These are phyloP conservation scores for Arctium lappa DNA, from an alignment of 129 eudicot genomes.

Conservation along the genomic window DNA sequence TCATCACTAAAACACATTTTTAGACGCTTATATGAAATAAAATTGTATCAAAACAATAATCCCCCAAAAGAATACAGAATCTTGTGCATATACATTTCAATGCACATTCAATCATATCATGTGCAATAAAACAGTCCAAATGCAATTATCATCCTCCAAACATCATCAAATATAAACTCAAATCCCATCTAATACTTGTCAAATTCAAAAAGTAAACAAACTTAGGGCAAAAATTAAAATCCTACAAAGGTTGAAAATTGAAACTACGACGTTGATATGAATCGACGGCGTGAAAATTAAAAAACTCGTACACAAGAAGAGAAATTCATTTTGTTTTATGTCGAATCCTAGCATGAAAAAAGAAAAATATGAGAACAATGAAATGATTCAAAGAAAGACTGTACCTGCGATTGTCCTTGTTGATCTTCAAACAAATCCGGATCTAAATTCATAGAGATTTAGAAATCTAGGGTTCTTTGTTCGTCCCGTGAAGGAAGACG, in stretches of 20 bases:
- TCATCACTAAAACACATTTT: background rate
- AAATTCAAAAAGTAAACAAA: background rate
- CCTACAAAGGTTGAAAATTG: background rate
- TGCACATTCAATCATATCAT: background rate
- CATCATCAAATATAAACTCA: conserved; percentile 11
- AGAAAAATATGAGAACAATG: background rate
- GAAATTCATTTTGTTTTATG: background rate
- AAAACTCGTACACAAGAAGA: background rate
- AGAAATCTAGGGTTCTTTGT: conserved; percentile 21
- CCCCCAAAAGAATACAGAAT: background rate
- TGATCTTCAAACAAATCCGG: conserved; percentile 12
- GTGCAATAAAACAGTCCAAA: background rate
- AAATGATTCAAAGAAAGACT: background rate
- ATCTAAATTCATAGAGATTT: conserved; percentile 1
- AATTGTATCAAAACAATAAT: background rate
- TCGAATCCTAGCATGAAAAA: background rate
- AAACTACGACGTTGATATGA: background rate
- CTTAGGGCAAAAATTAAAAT: background rate
- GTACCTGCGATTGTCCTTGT: conserved; percentile 13
- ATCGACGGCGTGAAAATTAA: background rate
- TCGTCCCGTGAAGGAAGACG: conserved; percentile 19
- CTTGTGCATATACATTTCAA: background rate
- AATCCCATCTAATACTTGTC: background rate
- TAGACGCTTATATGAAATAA: background rate
- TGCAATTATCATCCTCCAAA: background rate